These are phyloP conservation scores for Lactarius hatsudake DNA, from an alignment of 768 basidiomycete species.

Conservation along the genomic window DNA sequence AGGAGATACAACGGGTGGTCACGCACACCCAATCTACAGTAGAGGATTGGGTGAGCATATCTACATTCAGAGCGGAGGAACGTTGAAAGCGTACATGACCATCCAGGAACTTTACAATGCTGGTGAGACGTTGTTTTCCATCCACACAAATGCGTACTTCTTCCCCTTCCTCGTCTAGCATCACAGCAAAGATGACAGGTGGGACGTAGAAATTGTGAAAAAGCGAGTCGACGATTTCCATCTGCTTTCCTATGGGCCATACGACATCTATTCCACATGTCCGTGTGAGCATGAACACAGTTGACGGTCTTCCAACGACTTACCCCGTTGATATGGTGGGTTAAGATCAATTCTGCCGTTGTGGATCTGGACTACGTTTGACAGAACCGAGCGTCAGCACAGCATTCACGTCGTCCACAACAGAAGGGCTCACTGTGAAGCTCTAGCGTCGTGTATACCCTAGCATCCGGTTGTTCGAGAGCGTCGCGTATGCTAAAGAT, in stretches of 20 bases:
- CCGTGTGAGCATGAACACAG: not conserved
- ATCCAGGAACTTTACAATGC: conserved; percentile 47
- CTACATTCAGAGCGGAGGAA: not conserved
- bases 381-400: not conserved
- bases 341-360: conserved; percentile 67
- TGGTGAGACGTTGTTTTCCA: conserved; percentile 52
- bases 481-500: conserved; percentile 30
- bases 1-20: not conserved
- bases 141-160: conserved; percentile 49
- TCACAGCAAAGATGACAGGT: conserved; percentile 48
- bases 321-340: conserved; percentile 72
- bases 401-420: not conserved
- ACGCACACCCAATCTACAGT: conserved; percentile 54
- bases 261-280: conserved; percentile 56
- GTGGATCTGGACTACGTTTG: conserved; percentile 58
- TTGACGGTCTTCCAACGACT: conserved; percentile 20
- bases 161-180: conserved; percentile 40
- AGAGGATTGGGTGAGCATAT: conserved; percentile 6
- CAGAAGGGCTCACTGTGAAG: conserved; percentile 29
- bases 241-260: conserved; percentile 69
- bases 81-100: conserved; percentile 32
- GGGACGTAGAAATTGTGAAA: conserved; percentile 55
- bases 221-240: conserved; percentile 49
- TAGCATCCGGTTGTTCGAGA: conserved; percentile 29
- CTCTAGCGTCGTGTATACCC: conserved; percentile 30